Percentiles rank a stretch among this genome's conserved stretches.
Evolutionary conservation across 2,329 filamentous ascomycete genomes (phyloP).

Genomic region (Fusarium oligoseptatum): DNA sequence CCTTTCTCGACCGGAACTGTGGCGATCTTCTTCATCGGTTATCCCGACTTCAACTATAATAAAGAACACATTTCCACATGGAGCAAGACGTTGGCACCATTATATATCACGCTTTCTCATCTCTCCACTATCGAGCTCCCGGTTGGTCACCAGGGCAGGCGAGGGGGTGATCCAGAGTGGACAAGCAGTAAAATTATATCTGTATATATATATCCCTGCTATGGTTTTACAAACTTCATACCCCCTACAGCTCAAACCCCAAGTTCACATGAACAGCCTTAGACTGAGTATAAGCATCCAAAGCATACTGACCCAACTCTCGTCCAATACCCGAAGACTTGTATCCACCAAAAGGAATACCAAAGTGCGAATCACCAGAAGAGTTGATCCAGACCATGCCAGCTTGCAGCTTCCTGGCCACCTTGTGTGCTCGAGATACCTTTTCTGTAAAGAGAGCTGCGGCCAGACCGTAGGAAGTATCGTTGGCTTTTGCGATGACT

Average conservation of each 20-base stretch:
- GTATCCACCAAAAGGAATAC: slow-evolving; percentile 48
- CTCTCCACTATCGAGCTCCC: too few species aligned
- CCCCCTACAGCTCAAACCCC: slow-evolving; percentile 28
- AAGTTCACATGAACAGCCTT: slow-evolving; percentile 46
- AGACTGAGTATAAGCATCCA: slow-evolving; percentile 46
- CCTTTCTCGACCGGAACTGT: neutral
- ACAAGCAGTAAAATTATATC: too few species aligned
- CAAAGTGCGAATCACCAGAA: slow-evolving; percentile 44
- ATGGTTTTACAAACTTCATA: too few species aligned
- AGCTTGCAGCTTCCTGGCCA: slow-evolving; percentile 65
- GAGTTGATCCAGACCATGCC: slow-evolving; percentile 60
- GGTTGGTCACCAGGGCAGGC: too few species aligned
- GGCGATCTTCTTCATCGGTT: too few species aligned
- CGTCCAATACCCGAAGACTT: slow-evolving; percentile 44
- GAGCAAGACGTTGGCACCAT: too few species aligned
- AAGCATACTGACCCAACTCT: slow-evolving; percentile 44
- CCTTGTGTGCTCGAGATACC: slow-evolving; percentile 55
- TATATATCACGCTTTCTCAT: too few species aligned
- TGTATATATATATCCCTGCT: too few species aligned
- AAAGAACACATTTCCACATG: too few species aligned
- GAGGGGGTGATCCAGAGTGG: too few species aligned
- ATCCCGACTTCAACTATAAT: too few species aligned
- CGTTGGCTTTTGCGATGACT: slow-evolving; percentile 46
- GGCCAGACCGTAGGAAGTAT: slow-evolving; percentile 67
- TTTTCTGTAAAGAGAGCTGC: slow-evolving; percentile 69